Evolutionary conservation across 2,329 filamentous ascomycete genomes (phyloP), one percentile per base, ranked within the genome.

Genomic region (Calonectria montana): DNA sequence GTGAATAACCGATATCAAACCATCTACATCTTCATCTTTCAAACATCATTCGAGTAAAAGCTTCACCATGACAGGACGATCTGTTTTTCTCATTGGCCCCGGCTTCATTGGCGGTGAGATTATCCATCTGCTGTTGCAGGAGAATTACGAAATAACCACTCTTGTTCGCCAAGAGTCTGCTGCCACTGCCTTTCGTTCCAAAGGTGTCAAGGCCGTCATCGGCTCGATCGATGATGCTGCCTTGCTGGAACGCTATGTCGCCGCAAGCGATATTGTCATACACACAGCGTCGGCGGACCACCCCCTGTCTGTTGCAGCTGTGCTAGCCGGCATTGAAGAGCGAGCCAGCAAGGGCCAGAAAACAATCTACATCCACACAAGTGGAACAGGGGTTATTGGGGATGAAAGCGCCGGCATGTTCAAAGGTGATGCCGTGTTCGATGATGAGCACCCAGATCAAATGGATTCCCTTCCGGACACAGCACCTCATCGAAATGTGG

Each of bases 51-150:
- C 8, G 21, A 12, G 8, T 35, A 35, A 12, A 8, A n/a, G 4
- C 8, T 55, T 37, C 53, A 39, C 2, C 31, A 57, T 57, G 53
- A 16, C 53, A 15, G 53, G n/a, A 27, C 21, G 35, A 25, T 61
- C 65, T 1, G 65, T 67, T 10, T 61, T 67, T 23, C 65, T 67
- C 13, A 67, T 67, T 7, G 65, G 65, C 29, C 65, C 65, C 15
- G 65, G 65, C 16, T 67, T 67, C 29, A 61, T 67, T 10, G 65
- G 65, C 2, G 21, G 43, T 43, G 50, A 67, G 37, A 67, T 67
- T 43, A 41, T 67, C 5, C 39, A 43, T 45, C 39, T 59, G 27
- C 37, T 67, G 15, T 8, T 48, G 29, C 50, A 55, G 13, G 65
- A 67, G 35, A 23, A 55, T 10, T 67, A 67, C 16, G 29, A 21